These are phyloP conservation scores for Sugiyamaella novakii DNA, from an alignment of 1,139 yeast genomes.

Conservation along the genomic window DNA sequence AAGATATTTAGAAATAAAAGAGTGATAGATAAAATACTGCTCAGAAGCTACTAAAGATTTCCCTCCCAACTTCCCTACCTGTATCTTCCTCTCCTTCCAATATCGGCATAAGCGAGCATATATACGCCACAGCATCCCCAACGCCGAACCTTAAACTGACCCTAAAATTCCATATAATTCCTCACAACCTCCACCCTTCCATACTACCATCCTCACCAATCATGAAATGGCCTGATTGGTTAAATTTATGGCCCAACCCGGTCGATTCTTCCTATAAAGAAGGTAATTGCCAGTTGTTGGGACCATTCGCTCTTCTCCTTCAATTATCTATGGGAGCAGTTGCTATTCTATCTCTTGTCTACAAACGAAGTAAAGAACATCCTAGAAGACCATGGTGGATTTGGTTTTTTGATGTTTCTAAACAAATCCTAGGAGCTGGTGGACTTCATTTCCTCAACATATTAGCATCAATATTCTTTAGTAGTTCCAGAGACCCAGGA, in stretches of 20 bases:
- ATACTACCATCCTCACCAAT: background rate
- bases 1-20: too few species aligned
- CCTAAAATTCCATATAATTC: too few species aligned
- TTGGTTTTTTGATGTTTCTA: constrained; percentile 88
- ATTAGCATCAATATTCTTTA: constrained; percentile 63
- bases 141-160: too few species aligned
- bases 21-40: too few species aligned
- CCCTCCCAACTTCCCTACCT: too few species aligned
- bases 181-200: too few species aligned
- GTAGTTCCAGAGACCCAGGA: constrained; percentile 40
- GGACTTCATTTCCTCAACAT: constrained; percentile 82
- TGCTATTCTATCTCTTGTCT: constrained; percentile 70
- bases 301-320: constrained; percentile 47
- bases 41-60: too few species aligned
- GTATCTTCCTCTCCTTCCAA: too few species aligned
- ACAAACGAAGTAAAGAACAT: constrained; percentile 74
- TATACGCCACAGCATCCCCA: too few species aligned
- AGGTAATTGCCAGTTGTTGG: constrained; percentile 45
- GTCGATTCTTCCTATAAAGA: constrained; percentile 6
- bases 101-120: too few species aligned
- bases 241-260: constrained; percentile 16
- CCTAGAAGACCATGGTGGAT: constrained; percentile 87
- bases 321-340: constrained; percentile 62
- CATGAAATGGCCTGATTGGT: constrained; percentile 21
- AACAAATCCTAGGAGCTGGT: constrained; percentile 84